phyloP scores from a whole-genome alignment of 352 stramenopile species.

The Pythium utonaiense region DNA sequence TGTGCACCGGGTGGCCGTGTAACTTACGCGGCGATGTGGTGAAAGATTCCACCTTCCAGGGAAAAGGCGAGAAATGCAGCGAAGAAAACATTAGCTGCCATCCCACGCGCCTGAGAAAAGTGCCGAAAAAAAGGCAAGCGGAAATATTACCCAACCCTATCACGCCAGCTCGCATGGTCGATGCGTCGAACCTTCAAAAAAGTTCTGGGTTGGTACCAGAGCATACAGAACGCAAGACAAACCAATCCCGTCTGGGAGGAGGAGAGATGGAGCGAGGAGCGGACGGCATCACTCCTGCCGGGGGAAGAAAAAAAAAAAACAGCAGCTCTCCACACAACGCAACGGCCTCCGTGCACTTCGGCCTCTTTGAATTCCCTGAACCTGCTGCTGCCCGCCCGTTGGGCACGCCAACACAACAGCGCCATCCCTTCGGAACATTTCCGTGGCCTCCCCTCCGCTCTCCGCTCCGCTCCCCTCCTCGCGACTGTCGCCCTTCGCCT shows the following conservation, averaged over 20 bases:
- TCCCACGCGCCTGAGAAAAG: slow-evolving; percentile 23
- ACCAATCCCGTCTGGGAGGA: slow-evolving; percentile 2
- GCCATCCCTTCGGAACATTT: slow-evolving; percentile 3
- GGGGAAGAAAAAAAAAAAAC: slow-evolving; percentile 27
- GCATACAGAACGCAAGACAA: slow-evolving; percentile 16
- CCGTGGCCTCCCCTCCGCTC: background rate
- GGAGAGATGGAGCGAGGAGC: slow-evolving; percentile 13
- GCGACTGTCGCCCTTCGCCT: slow-evolving; percentile 1
- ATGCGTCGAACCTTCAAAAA: slow-evolving; percentile 29
- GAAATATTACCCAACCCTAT: slow-evolving; percentile 31
- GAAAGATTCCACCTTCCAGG: slow-evolving; percentile 19
- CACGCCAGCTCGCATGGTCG: slow-evolving; percentile 12
- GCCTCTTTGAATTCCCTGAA: slow-evolving; percentile 18
- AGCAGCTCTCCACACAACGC: slow-evolving; percentile 20
- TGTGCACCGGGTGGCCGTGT: slow-evolving; percentile 8
- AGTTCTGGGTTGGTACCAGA: slow-evolving; percentile 20
- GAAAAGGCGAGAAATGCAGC: slow-evolving; percentile 5
- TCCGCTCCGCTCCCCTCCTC: background rate
- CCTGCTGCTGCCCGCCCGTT: slow-evolving; percentile 23
- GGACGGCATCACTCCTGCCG: slow-evolving; percentile 12
- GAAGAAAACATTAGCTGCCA: slow-evolving; percentile 1
- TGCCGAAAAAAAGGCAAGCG: slow-evolving; percentile 22
- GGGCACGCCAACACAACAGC: slow-evolving; percentile 10
- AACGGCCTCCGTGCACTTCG: slow-evolving; percentile 23
- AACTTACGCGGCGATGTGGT: slow-evolving; percentile 3